phyloP scores from a whole-genome alignment of 306 rosid species.

The Quercus ilex region DNA sequence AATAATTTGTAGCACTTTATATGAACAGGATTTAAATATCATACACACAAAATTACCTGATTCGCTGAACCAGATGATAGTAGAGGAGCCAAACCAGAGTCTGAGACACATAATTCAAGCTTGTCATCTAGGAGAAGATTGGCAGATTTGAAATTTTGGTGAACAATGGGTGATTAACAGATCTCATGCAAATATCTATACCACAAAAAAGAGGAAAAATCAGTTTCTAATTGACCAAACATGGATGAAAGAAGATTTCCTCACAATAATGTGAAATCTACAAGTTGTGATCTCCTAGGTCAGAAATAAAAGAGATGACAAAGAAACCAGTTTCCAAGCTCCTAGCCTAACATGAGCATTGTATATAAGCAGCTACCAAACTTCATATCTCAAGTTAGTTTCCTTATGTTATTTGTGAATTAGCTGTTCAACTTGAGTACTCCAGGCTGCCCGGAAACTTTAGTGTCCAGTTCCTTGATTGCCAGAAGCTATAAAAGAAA shows the following conservation, averaged over 20 bases:
- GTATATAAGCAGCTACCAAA: background rate
- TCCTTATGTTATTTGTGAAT: conserved; percentile 4
- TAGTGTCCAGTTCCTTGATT: conserved; percentile 63
- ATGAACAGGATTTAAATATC: background rate
- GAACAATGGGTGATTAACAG: conserved; percentile 67
- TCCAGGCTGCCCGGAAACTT: conserved; percentile 51
- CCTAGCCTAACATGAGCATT: too few relatives aligned
- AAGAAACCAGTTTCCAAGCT: too few relatives aligned
- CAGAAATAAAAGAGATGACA: too few relatives aligned
- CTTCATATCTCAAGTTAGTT: background rate
- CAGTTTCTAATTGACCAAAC: too few relatives aligned
- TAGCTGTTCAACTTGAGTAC: conserved; percentile 38
- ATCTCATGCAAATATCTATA: conserved; percentile 28
- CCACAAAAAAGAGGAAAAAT: too few relatives aligned
- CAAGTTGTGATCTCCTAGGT: too few relatives aligned
- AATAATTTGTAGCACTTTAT: background rate
- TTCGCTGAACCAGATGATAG: conserved; percentile 53
- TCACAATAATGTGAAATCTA: too few relatives aligned
- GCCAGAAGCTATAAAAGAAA: conserved; percentile 50
- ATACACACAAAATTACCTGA: too few relatives aligned
- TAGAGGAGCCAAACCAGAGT: conserved; percentile 35
- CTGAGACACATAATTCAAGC: conserved; percentile 26
- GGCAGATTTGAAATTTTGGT: conserved; percentile 61
- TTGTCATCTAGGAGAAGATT: conserved; percentile 68
- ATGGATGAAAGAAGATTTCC: too few relatives aligned